Evolutionary conservation across 345 rosid genomes (phyloP), one percentile per base, ranked within the genome.

Genomic region (Carallia brachiata): DNA sequence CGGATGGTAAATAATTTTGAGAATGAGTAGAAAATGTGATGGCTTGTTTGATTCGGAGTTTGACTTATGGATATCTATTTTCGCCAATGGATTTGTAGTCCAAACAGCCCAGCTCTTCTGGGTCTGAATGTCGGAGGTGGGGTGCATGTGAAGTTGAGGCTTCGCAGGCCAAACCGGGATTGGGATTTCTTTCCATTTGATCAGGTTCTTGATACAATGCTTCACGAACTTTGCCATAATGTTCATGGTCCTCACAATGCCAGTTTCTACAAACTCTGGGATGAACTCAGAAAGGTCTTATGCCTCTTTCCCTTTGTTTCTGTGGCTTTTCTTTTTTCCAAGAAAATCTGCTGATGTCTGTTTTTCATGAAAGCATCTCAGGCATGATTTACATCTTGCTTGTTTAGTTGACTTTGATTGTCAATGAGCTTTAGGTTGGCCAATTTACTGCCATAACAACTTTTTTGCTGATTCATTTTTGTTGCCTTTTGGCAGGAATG

Each of bases 171-270:
- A 0, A 90, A 86, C 67, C 75, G 87, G 34, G 96, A 92, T 27
- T 66, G 32, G 66, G 91, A 82, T 55, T 95, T 95, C 78, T 77
- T 78, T 56, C 89, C 97, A 1, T 90, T 77, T 44, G 81, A 89
- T 79, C 80, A 86, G 70, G 76, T 95, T 70, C 90, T 92, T 9
- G 97, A 92, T 81, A 92, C 99, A 1, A 90, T 92, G 97, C 97
- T 90, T 79, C 99, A 92, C 34, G 97, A 95, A 80, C 92, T 95
- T 56, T 92, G 97, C 74, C 99, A 92, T 72, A 95, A 87, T 73
- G 90, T 32, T 36, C 92, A 86, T 55, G 91, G 89, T 73, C 94
- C 97, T 82, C 97, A 92, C 28, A 89, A 92, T 63, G 92, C 97
- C 40, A 78, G 28, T 68, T 95, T 95, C 77, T 95, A 95, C 83